Evolutionary conservation across 176 grass and related monocot species (phyloP).

Genomic region (Avena eriantha): DNA sequence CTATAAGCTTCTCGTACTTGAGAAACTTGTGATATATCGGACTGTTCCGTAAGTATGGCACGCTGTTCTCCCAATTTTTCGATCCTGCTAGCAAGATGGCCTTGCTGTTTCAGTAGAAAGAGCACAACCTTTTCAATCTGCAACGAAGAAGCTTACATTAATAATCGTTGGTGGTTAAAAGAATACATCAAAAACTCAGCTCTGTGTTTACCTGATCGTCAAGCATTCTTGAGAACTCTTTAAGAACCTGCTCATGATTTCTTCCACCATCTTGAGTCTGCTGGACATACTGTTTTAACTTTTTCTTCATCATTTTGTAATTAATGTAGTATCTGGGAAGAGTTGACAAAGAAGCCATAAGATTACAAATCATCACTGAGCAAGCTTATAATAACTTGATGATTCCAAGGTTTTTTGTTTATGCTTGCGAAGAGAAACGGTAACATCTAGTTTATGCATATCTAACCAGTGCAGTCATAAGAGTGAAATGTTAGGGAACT

Average conservation of each 20-base stretch:
- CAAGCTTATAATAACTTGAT: conserved; percentile 10
- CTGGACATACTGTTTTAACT: conserved; percentile 87
- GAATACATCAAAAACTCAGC: conserved; percentile 6
- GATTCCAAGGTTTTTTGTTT: background rate
- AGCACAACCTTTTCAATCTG: conserved; percentile 95
- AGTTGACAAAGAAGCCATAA: conserved; percentile 9
- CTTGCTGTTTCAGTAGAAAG: conserved; percentile 93
- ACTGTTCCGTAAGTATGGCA: conserved; percentile 46
- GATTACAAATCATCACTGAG: background rate
- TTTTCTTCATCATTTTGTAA: conserved; percentile 99
- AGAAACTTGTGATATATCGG: conserved; percentile 53
- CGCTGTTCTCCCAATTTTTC: conserved; percentile 66
- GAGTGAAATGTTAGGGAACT: conserved; percentile 4
- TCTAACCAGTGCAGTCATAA: background rate
- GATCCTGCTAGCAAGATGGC: conserved; percentile 78
- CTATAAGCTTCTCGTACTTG: conserved; percentile 74
- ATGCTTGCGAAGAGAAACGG: background rate
- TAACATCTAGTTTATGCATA: background rate
- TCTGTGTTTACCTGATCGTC: conserved; percentile 76
- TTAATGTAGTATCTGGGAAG: conserved; percentile 84
- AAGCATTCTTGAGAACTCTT: conserved; percentile 90
- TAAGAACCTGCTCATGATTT: conserved; percentile 65
- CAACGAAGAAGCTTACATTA: conserved; percentile 27
- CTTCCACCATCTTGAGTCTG: conserved; percentile 63
- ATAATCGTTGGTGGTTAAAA: background rate